A percentile compares a stretch with the other conserved stretches of the same genome.
phyloP scores from a whole-genome alignment of 306 rosid genomes.

The Quercus robur region DNA sequence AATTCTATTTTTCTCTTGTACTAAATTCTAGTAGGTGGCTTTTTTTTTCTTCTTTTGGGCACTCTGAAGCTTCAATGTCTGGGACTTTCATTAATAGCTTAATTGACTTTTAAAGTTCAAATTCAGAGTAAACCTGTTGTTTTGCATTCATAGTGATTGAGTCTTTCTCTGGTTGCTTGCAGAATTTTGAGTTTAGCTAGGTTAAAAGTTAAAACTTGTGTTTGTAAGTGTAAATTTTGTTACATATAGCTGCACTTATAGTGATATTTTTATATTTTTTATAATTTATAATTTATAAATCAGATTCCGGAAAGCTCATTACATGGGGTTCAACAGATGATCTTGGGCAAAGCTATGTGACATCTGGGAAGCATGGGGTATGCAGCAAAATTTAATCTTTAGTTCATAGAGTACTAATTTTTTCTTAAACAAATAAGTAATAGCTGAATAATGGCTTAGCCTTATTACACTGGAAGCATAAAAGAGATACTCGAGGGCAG shows the following conservation, averaged over 20 bases:
- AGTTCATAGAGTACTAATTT: not conserved
- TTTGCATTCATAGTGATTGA: not conserved
- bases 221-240: not conserved
- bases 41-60: not conserved
- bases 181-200: not conserved
- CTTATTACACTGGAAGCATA: too few relatives aligned
- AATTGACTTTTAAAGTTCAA: not conserved
- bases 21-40: not conserved
- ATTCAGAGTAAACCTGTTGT: not conserved
- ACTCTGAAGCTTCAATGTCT: not conserved
- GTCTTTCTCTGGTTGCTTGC: not conserved
- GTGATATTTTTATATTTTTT: not conserved
- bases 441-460: too few relatives aligned
- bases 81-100: not conserved
- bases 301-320: constrained; percentile 83
- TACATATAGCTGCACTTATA: not conserved
- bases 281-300: not conserved
- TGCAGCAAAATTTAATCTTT: not conserved
- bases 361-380: constrained; percentile 99
- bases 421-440: not conserved
- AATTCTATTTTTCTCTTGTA: not conserved
- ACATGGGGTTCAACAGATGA: constrained; percentile 99
- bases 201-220: not conserved
- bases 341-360: constrained; percentile 92
- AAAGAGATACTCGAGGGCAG: too few relatives aligned